Percentiles rank a stretch among this genome's conserved stretches.
These are phyloP conservation scores for Exutisphaerella laricina DNA, from an alignment of 2,329 filamentous ascomycete genomes.

Conservation along the genomic window DNA sequence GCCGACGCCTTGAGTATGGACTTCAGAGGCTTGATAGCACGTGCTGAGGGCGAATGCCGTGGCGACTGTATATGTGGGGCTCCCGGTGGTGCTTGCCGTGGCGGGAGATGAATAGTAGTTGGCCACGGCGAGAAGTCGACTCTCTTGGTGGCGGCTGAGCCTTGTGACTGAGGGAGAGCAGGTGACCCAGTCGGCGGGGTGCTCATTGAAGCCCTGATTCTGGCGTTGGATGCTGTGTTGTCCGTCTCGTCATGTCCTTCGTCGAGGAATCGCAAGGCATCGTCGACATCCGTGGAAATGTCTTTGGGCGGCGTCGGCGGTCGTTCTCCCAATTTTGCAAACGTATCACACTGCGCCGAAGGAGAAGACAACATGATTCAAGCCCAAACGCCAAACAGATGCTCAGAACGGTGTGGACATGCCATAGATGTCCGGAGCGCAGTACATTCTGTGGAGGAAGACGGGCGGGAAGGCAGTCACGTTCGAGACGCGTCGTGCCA, in stretches of 20 bases:
- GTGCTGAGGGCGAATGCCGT: conserved; percentile 38
- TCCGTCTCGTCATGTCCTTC: conserved; percentile 29
- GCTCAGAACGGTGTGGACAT: conserved; percentile 2
- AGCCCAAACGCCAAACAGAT: conserved; percentile 5
- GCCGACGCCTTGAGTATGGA: conserved; percentile 74
- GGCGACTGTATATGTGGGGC: conserved; percentile 37
- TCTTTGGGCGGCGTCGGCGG: conserved; percentile 54
- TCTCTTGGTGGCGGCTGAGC: conserved; percentile 44
- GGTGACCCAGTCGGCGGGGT: conserved; percentile 20
- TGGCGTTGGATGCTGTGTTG: neutral
- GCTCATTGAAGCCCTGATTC: conserved; percentile 6
- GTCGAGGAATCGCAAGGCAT: conserved; percentile 35
- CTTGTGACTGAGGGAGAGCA: conserved; percentile 33
- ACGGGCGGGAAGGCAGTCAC: no score
- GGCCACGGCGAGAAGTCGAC: conserved; percentile 60
- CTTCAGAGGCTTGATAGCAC: conserved; percentile 54
- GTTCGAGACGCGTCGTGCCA: no score
- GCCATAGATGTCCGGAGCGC: no score
- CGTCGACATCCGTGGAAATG: conserved; percentile 35
- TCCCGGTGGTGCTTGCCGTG: conserved; percentile 28
- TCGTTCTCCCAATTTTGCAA: conserved; percentile 46
- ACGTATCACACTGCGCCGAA: conserved; percentile 25
- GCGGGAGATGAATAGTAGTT: conserved; percentile 44
- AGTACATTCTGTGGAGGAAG: no score
- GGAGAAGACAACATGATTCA: conserved; percentile 20